Percentiles rank a stretch among this genome's conserved stretches.
Evolutionary conservation across 1,139 yeast genomes (phyloP).

Genomic region (Kodamaea sp.): DNA sequence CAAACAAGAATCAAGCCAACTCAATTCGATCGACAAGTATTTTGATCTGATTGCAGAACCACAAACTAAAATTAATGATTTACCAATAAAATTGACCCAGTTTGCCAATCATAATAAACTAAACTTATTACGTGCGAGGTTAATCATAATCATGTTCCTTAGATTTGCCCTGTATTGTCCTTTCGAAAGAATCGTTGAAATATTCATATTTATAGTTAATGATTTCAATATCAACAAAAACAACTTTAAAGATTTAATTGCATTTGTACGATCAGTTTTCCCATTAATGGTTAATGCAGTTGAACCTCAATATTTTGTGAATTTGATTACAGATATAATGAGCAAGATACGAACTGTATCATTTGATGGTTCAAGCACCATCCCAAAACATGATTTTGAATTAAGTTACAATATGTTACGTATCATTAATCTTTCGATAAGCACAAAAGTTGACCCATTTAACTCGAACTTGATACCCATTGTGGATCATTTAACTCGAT

Average conservation of each 20-base stretch:
- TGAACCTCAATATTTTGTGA: no score
- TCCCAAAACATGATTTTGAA: constrained; percentile 4
- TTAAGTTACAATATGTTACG: constrained; percentile 4
- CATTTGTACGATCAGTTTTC: constrained; percentile 10
- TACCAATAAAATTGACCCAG: constrained; percentile 13
- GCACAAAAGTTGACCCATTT: no score
- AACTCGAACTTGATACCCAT: no score
- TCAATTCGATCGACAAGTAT: no score
- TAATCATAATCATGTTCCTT: constrained; percentile 6
- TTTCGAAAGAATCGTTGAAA: constrained; percentile 1
- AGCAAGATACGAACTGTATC: background rate
- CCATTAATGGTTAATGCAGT: constrained; percentile 3
- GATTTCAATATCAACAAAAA: constrained; percentile 13
- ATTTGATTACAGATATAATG: no score
- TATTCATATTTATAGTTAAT: constrained; percentile 10
- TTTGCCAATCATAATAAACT: constrained; percentile 9
- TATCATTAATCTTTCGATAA: background rate
- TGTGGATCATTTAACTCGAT: no score
- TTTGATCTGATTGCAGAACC: no score
- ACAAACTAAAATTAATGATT: background rate
- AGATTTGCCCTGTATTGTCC: background rate
- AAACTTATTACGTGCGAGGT: constrained; percentile 7
- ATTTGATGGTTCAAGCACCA: background rate
- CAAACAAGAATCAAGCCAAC: no score
- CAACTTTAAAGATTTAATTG: constrained; percentile 7